Percentiles rank a stretch among this genome's conserved stretches.
phyloP scores from a whole-genome alignment of 2,329 filamentous ascomycete genomes.

The Alternaria hordeiaustralica region DNA sequence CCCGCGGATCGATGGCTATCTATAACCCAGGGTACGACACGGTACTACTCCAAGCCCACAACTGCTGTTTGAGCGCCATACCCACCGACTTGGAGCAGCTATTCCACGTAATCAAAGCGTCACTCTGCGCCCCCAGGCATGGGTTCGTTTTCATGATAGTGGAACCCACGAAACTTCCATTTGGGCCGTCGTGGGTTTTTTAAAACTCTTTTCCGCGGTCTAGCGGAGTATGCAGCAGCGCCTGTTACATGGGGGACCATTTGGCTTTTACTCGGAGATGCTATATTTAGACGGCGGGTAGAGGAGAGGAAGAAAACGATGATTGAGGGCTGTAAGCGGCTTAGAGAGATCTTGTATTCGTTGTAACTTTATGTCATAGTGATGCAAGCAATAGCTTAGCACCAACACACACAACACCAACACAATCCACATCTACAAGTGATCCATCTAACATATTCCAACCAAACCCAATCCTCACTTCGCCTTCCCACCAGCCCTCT shows the following conservation, averaged over 20 bases:
- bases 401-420: not conserved
- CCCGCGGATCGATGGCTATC: not conserved
- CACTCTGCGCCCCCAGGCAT: not conserved
- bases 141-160: not conserved
- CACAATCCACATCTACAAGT: not conserved
- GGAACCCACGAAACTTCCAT: too few species aligned
- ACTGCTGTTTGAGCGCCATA: not conserved
- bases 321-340: not conserved
- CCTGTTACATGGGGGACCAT: not conserved
- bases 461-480: constrained; percentile 17
- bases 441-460: not conserved
- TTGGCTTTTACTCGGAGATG: not conserved
- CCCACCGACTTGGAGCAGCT: not conserved
- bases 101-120: not conserved
- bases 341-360: not conserved
- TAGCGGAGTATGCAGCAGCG: not conserved
- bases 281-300: not conserved
- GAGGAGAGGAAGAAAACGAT: not conserved
- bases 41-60: too few species aligned
- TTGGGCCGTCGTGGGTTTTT: too few species aligned
- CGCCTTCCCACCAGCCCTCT: constrained; percentile 36
- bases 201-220: not conserved
- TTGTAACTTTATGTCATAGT: not conserved
- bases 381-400: not conserved
- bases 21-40: not conserved